phyloP scores from a whole-genome alignment of 805 yeast genomes.

The Wickerhamomyces silvicola region DNA sequence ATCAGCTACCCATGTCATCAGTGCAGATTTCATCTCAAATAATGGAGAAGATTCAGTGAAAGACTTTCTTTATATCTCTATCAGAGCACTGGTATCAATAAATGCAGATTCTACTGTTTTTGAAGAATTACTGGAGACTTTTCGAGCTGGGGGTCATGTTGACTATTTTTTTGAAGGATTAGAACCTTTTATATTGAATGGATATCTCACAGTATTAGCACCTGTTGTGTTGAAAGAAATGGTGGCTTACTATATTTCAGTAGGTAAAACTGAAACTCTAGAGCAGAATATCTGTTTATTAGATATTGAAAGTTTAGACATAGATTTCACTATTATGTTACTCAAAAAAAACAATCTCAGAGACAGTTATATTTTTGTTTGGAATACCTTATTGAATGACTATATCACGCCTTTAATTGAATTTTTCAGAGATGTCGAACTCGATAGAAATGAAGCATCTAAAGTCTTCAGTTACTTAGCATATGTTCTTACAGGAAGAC shows the following conservation, averaged over 20 bases:
- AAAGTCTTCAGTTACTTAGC: slow-evolving; percentile 58
- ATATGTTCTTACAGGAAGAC: slow-evolving; percentile 67
- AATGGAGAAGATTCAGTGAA: slow-evolving; percentile 20
- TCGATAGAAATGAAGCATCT: slow-evolving; percentile 12
- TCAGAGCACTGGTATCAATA: slow-evolving; percentile 36
- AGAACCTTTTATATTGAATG: slow-evolving; percentile 43
- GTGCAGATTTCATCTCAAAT: slow-evolving; percentile 5
- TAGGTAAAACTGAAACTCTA: slow-evolving; percentile 39
- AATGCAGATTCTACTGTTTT: slow-evolving; percentile 29
- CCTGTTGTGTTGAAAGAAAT: slow-evolving; percentile 59
- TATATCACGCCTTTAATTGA: slow-evolving; percentile 65
- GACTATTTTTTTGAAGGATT: slow-evolving; percentile 44
- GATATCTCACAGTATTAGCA: slow-evolving; percentile 43
- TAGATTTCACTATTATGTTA: slow-evolving; percentile 64
- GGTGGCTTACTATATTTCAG: slow-evolving; percentile 42
- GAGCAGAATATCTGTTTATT: slow-evolving; percentile 66
- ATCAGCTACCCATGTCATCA: slow-evolving; percentile 21
- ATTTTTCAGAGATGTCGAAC: slow-evolving; percentile 34
- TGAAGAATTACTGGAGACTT: slow-evolving; percentile 40
- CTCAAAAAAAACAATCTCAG: slow-evolving; percentile 50
- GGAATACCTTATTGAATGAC: slow-evolving; percentile 66
- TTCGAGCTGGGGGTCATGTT: slow-evolving; percentile 23
- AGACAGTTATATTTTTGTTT: slow-evolving; percentile 63
- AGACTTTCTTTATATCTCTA: slow-evolving; percentile 29
- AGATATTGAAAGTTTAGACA: slow-evolving; percentile 63